Evolutionary conservation across 345 rosid species (phyloP).

Genomic region (Salix udensis): DNA sequence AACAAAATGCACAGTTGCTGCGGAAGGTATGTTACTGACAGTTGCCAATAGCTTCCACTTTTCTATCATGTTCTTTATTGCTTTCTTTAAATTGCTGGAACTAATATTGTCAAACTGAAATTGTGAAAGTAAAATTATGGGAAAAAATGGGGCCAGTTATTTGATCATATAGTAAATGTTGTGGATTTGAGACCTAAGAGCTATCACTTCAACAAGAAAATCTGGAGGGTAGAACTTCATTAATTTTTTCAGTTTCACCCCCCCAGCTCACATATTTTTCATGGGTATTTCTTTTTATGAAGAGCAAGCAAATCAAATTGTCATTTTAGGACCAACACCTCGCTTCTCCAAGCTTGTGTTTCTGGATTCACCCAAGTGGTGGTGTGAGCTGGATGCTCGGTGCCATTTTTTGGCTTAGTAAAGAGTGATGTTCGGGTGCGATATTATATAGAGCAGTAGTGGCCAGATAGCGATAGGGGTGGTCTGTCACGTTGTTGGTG

Average conservation of each 20-base stretch:
- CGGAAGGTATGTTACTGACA: conserved; percentile 50
- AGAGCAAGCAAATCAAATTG: neutral
- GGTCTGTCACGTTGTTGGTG: neutral
- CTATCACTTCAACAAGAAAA: neutral
- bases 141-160: neutral
- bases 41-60: neutral
- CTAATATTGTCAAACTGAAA: neutral
- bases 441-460: neutral
- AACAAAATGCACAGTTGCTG: conserved; percentile 72
- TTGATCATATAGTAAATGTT: neutral
- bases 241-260: neutral
- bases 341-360: neutral
- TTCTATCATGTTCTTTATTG: neutral
- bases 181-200: too few relatives aligned
- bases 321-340: neutral
- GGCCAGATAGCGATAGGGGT: neutral
- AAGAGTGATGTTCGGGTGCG: neutral
- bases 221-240: neutral
- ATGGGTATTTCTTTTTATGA: neutral
- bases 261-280: neutral
- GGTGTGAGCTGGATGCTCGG: neutral
- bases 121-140: neutral
- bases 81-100: neutral
- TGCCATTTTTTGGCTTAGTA: neutral
- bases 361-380: neutral